Evolutionary conservation across 768 basidiomycete species (phyloP).

Genomic region (Mycena albidolilacea): DNA sequence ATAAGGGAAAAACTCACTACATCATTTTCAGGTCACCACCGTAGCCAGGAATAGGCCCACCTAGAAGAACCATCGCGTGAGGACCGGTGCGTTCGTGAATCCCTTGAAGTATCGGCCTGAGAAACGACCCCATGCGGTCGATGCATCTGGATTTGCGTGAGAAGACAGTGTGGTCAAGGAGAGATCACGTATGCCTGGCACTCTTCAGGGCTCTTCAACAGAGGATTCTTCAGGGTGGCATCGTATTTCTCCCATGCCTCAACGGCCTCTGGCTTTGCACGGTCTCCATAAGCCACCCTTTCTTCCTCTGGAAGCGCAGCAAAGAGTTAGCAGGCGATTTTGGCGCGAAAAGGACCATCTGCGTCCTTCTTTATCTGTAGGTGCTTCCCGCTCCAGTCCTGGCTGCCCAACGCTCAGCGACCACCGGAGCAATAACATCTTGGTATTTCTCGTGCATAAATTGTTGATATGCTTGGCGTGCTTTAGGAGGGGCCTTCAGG

Average conservation of each 20-base stretch:
- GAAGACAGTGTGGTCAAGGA: neutral
- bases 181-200: too few species aligned
- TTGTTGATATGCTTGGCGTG: neutral
- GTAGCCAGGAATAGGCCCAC: neutral
- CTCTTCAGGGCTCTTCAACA: too few species aligned
- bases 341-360: too few species aligned
- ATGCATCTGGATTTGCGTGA: too few species aligned
- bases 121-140: neutral
- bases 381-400: too few species aligned
- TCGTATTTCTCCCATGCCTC: too few species aligned
- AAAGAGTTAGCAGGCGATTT: too few species aligned
- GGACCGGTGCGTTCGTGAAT: neutral
- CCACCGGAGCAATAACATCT: neutral
- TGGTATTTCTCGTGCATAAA: neutral
- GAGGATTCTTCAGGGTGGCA: too few species aligned
- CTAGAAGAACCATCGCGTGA: neutral
- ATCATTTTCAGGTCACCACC: neutral
- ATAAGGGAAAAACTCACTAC: neutral
- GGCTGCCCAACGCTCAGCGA: neutral
- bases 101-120: neutral
- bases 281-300: neutral
- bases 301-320: too few species aligned
- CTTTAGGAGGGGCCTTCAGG: neutral
- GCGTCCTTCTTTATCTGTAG: neutral
- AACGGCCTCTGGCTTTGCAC: too few species aligned